Evolutionary conservation across 805 yeast genomes (phyloP).

Genomic region (Pichia californica): DNA sequence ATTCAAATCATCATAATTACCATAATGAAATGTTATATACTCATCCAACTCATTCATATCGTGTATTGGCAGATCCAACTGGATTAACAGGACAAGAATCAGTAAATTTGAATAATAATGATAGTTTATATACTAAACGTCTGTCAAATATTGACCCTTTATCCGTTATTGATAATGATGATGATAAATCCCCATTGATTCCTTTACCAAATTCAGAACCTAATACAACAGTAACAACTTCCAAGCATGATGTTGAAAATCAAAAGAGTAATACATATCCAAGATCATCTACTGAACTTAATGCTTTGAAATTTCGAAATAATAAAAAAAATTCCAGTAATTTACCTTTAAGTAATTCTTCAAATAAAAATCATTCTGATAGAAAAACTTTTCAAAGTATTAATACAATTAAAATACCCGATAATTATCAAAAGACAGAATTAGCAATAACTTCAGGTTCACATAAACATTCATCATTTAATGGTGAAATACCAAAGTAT

Average conservation of each 20-base stretch:
- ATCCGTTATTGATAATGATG: not conserved
- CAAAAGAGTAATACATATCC: constrained; percentile 4
- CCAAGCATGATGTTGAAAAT: not conserved
- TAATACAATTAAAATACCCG: constrained; percentile 25
- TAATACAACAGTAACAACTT: no score
- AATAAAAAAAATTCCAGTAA: not conserved
- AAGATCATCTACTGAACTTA: not conserved
- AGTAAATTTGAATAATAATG: not conserved
- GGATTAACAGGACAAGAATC: not conserved
- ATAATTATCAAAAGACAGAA: constrained; percentile 21
- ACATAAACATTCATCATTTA: not conserved
- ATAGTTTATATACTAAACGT: not conserved
- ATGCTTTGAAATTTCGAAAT: not conserved
- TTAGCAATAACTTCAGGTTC: constrained; percentile 3
- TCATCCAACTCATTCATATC: constrained; percentile 2
- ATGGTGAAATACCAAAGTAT: constrained; percentile 11
- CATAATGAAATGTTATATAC: not conserved
- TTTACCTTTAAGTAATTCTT: not conserved
- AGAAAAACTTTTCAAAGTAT: constrained; percentile 22
- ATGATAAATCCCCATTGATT: not conserved
- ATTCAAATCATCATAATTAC: not conserved
- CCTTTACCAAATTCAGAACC: constrained; percentile 5
- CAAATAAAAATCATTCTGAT: constrained; percentile 12
- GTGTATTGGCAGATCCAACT: constrained; percentile 4
- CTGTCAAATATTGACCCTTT: constrained; percentile 7